Evolutionary conservation across 78 protist species (phyloP), one percentile per base, ranked within the genome.

Genomic region (Dictyostelium intermedium): DNA sequence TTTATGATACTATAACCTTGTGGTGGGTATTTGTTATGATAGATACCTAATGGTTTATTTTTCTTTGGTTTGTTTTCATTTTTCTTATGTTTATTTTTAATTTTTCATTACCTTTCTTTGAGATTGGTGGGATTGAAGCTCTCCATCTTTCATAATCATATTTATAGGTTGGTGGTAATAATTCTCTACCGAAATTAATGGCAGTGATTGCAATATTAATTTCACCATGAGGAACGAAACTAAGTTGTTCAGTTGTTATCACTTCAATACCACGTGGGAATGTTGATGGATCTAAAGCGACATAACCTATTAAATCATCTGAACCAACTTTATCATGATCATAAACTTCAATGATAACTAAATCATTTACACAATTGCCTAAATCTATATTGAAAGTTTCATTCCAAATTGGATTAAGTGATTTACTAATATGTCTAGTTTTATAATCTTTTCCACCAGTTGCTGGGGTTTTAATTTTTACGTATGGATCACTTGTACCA

Each of bases 81-180:
- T 47, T 89, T 89, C 66, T 76, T 77, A 9, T 56, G 20, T 43
- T 47, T 35, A 10, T 79, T 78, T 89, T 89, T n/a, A n/a, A 14
- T 60, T 85, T 85, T 61, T 80, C 93, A 43, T 37, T 45, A 47
- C 93, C 93, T 34, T 89, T 89, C 82, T 89, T 89, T 18, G 81
- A 63, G 43, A 80, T 84, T 1, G 83, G 8, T 47, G 80, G 87
- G 4, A 89, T 39, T 0, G 47, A 11, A 23, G 11, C 13, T 80
- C 93, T 78, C 20, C 39, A 89, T 23, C 72, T 61, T 7, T 66
- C 41, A 80, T 89, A 89, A 1, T 78, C 93, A 3, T 63, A 32
- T 32, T 60, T 25, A 39, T 89, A 89, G 1, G 53, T 16, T 45
- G 93, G 86, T 79, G 93, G 93, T 10, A 45, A 8, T 1, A 5